Base-by-base conservation (phyloP, 2,329 filamentous ascomycete species). In the Cladosporium sp. region DNA sequence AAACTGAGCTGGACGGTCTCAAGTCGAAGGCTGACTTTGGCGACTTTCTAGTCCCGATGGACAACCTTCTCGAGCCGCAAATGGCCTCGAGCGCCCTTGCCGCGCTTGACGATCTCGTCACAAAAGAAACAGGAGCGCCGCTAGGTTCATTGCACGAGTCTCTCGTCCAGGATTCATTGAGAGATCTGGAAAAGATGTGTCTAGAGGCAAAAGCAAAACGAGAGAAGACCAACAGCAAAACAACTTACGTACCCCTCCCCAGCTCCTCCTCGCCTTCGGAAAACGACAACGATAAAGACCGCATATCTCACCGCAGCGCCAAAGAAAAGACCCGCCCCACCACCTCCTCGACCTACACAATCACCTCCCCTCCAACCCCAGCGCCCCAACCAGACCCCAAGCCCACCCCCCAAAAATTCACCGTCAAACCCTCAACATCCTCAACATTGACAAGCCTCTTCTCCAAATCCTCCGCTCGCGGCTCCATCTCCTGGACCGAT, bases 381-480 rank as follows among this genome's bases (percentile, higher is more conserved):
- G 6, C 19, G 6, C 15, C 41, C 6, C 15, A 15, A 33, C 19
- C 32, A 4, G 13, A 3, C 4, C 12, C 16, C 19, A 3, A 11
- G 27, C 7, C 19, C 27, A 16, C 30, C 7, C 29, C 41, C 18
- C 18, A 43, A 13, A 16, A 8, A 8, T 22, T 25, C 30, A 15
- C 22, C 36, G 55, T 55, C 49, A 57, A 55, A 46, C 41, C 51
- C 20, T 43, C 51, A 9, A 53, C 51, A 12, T 49, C 55, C 12
- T 33, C 46, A 33, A 41, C 54, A 40, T 57, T 57, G 45, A 9
- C 36, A 16, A 52, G 16, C 18, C 29, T 57, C 32, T 57, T 53
- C 50, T 18, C 41, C 41, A 55, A 43, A 33, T 42, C 42, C 1
- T 19, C 52, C 27, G 53, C 55, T 1, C 45, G 53, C 38, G 51